A percentile compares a stretch with the other conserved stretches of the same genome.
Conservation (phyloP, 129 eudicot genomes). For the Arctium lappa region DNA sequence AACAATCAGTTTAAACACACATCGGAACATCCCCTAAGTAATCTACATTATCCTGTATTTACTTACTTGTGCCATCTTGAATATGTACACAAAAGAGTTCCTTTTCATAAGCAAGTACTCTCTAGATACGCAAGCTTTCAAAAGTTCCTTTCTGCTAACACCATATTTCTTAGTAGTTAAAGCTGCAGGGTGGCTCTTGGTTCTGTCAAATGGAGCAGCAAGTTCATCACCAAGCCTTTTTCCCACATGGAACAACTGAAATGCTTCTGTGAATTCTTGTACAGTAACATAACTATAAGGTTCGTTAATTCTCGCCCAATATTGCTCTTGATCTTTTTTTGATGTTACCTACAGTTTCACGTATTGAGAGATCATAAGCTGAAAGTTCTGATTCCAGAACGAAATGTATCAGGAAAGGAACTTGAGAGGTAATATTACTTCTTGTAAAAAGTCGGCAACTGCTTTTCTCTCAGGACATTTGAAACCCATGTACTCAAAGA, state of each 20-base stretch:
- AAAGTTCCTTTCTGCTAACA: constrained; percentile 57
- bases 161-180: constrained; percentile 69
- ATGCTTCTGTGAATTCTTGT: constrained; percentile 71
- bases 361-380: neutral
- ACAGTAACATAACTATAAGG: constrained; percentile 50
- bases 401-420: neutral
- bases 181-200: constrained; percentile 79
- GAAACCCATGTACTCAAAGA: constrained; percentile 58
- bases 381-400: neutral
- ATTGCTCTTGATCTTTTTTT: constrained; percentile 70
- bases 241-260: constrained; percentile 74
- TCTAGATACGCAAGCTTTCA: constrained; percentile 74
- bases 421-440: constrained; percentile 34
- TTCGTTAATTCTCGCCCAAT: constrained; percentile 48
- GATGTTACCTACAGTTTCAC: constrained; percentile 56
- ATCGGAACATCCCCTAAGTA: neutral
- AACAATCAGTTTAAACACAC: neutral
- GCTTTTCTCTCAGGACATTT: constrained; percentile 68
- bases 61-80: constrained; percentile 59
- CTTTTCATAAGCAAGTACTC: constrained; percentile 77
- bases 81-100: constrained; percentile 76
- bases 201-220: constrained; percentile 60
- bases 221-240: constrained; percentile 60
- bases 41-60: neutral
- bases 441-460: constrained; percentile 69